These are phyloP conservation scores for Rhodotorula glutinis DNA, from an alignment of 1,284 basidiomycete genomes.

Conservation along the genomic window DNA sequence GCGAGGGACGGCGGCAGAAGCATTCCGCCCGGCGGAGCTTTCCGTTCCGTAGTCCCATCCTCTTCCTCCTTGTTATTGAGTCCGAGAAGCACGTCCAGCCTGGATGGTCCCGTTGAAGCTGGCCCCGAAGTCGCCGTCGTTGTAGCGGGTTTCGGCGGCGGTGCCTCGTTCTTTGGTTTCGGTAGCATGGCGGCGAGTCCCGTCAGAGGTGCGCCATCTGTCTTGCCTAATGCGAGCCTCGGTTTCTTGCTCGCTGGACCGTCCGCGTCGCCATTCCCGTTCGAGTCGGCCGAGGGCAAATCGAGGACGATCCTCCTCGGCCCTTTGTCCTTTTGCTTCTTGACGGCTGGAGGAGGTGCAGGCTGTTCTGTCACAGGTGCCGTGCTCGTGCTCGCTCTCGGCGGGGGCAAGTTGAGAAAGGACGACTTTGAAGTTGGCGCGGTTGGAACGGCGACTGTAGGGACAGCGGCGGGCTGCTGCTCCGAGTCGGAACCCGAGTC, in stretches of 20 bases:
- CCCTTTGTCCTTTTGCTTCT: conserved; percentile 23
- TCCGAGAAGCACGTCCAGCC: conserved; percentile 7
- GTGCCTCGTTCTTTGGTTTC: conserved; percentile 32
- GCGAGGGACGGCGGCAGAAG: conserved; percentile 29
- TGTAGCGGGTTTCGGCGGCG: not conserved
- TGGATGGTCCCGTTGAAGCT: not conserved
- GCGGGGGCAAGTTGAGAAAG: no score
- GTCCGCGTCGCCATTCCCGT: not conserved
- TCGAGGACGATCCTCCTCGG: conserved; percentile 39
- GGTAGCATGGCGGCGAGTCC: conserved; percentile 38
- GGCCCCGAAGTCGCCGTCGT: not conserved
- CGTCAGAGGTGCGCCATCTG: conserved; percentile 7
- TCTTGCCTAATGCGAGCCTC: conserved; percentile 19
- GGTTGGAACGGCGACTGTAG: no score
- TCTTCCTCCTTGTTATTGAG: not conserved
- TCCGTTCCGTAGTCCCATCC: not conserved
- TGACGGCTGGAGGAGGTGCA: not conserved
- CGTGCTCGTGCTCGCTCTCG: not conserved
- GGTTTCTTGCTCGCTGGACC: conserved; percentile 29
- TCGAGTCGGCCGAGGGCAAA: conserved; percentile 13
- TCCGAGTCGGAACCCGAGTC: conserved; percentile 24
- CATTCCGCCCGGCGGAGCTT: not conserved
- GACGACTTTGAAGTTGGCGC: no score
- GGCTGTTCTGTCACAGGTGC: conserved; percentile 1
- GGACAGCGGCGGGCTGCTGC: not conserved